phyloP scores from a whole-genome alignment of 345 rosid genomes.

The Mangifera indica region DNA sequence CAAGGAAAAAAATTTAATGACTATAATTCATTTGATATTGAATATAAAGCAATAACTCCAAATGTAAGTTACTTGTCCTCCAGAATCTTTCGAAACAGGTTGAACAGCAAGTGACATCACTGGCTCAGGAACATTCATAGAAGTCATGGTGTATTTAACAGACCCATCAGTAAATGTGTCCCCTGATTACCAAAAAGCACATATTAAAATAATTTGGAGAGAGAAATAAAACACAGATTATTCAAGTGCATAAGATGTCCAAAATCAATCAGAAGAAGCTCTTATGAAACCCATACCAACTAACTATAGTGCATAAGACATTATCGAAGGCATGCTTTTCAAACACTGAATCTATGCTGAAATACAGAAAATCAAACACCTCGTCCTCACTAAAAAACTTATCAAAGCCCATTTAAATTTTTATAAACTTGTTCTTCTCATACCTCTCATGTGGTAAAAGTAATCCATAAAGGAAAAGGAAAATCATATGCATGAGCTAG shows the following conservation, averaged over 20 bases:
- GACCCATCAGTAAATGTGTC: conserved; percentile 97
- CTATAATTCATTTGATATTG: conserved; percentile 13
- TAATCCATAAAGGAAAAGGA: background rate
- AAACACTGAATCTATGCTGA: background rate
- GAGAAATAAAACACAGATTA: conserved; percentile 6
- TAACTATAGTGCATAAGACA: background rate
- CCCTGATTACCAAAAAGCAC: conserved; percentile 40
- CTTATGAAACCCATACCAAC: conserved; percentile 6
- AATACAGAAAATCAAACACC: background rate
- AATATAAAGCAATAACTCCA: background rate
- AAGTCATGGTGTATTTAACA: conserved; percentile 95
- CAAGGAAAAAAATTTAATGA: conserved; percentile 6
- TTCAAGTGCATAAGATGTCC: background rate
- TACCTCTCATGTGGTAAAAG: background rate
- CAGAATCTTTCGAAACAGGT: conserved; percentile 93
- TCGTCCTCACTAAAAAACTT: background rate
- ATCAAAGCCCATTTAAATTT: background rate
- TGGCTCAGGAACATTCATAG: conserved; percentile 99
- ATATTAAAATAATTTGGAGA: conserved; percentile 5
- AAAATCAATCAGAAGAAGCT: background rate
- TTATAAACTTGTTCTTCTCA: background rate
- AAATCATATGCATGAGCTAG: background rate
- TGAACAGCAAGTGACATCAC: conserved; percentile 98
- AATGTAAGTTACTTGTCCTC: conserved; percentile 74
- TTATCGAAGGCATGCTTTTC: background rate